Percentiles rank a stretch among this genome's conserved stretches.
Evolutionary conservation across 306 rosid genomes (phyloP).

Genomic region (Lathyrus sativus): DNA sequence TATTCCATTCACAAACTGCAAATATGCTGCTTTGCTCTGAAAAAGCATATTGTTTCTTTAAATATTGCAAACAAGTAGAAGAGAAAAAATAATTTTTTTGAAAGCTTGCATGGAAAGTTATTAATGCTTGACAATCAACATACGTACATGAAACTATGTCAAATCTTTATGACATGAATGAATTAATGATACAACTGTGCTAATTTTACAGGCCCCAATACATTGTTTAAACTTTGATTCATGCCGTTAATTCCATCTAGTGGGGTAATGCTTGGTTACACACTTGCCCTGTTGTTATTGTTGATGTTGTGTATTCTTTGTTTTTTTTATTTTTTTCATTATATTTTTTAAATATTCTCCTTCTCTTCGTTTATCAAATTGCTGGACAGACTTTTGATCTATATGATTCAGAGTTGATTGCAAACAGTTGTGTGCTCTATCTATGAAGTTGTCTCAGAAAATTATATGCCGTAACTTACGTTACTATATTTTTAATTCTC

Average conservation of each 20-base stretch:
- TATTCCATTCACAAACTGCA: slow-evolving; percentile 12
- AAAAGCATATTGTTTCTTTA: not conserved
- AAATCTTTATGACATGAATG: not conserved
- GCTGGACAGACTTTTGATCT: slow-evolving; percentile 21
- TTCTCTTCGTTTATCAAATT: slow-evolving; percentile 13
- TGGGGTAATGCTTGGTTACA: slow-evolving; percentile 22
- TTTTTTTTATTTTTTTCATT: slow-evolving; percentile 10
- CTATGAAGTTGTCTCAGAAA: slow-evolving; percentile 13
- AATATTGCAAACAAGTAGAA: not conserved
- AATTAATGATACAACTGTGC: not conserved
- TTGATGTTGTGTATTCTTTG: slow-evolving; percentile 22
- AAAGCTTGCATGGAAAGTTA: not conserved
- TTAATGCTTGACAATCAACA: not conserved
- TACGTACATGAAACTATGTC: not conserved
- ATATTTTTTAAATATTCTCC: slow-evolving; percentile 16
- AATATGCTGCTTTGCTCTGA: not conserved
- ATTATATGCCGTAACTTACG: not conserved
- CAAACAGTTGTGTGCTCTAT: slow-evolving; percentile 8
- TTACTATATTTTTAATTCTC: slow-evolving; percentile 36
- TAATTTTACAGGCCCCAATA: slow-evolving; percentile 11
- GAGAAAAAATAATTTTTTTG: slow-evolving; percentile 10
- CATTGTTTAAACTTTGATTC: slow-evolving; percentile 15
- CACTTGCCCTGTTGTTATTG: not conserved
- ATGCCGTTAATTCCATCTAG: not conserved
- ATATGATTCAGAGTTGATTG: slow-evolving; percentile 22